Conservation (phyloP, 2,329 filamentous ascomycete species). For the Pseudogymnoascus sp. region DNA sequence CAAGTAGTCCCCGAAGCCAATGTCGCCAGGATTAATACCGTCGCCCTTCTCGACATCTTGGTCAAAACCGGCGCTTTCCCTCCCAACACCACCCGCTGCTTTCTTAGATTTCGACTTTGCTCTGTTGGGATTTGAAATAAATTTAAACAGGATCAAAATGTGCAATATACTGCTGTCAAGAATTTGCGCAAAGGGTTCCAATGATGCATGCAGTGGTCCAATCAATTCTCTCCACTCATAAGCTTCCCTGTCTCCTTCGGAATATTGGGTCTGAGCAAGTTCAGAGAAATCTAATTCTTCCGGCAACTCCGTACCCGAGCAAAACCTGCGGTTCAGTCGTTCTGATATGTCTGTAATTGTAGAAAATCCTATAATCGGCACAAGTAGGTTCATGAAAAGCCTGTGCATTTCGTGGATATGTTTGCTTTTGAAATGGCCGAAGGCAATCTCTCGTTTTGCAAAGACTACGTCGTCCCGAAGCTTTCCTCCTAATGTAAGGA, state of each 20-base stretch:
- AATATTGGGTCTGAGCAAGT: not conserved
- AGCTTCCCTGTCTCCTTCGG: constrained; percentile 31
- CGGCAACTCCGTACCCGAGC: constrained; percentile 37
- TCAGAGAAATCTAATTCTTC: constrained; percentile 21
- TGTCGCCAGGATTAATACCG: constrained; percentile 47
- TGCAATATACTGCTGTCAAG: constrained; percentile 52
- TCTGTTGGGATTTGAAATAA: constrained; percentile 33
- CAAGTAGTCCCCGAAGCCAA: constrained; percentile 36
- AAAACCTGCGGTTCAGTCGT: constrained; percentile 44
- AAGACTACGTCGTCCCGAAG: constrained; percentile 59
- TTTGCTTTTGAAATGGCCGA: constrained; percentile 57
- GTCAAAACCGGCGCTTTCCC: constrained; percentile 34
- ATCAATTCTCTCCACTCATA: constrained; percentile 63
- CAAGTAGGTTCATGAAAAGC: constrained; percentile 51
- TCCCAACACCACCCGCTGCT: not conserved
- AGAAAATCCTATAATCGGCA: constrained; percentile 58
- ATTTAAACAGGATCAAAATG: constrained; percentile 42
- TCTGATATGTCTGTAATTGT: constrained; percentile 66
- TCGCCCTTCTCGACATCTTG: constrained; percentile 44
- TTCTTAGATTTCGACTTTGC: not conserved
- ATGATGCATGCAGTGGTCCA: constrained; percentile 56
- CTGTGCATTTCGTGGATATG: constrained; percentile 55
- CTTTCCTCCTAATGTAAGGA: constrained; percentile 55
- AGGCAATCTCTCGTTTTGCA: constrained; percentile 64
- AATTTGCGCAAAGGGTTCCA: constrained; percentile 51